Conservation (phyloP, 441 rosid genomes). For the Syzygium malaccense region DNA sequence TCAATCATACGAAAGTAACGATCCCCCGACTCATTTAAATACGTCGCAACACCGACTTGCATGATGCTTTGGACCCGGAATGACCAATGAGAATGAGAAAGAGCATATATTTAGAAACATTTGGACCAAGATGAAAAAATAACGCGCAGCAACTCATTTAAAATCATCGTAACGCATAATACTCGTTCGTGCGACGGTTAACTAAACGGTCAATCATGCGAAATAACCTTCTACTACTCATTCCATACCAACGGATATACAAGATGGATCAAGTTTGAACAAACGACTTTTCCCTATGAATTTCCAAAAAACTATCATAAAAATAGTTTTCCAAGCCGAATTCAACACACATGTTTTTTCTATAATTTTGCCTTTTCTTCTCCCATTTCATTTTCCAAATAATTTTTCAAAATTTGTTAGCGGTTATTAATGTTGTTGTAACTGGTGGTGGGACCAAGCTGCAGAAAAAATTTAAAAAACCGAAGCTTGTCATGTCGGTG, state of each 20-base stretch:
- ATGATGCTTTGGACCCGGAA: not conserved
- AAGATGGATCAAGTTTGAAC: not conserved
- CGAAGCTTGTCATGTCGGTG: not conserved
- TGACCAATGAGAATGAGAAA: not conserved
- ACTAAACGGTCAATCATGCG: not conserved
- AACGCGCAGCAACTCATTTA: fast-evolving
- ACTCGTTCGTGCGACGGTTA: fast-evolving
- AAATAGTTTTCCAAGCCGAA: not conserved
- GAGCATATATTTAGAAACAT: not conserved
- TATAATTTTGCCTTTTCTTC: not conserved
- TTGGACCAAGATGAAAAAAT: not conserved
- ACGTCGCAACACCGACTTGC: not conserved
- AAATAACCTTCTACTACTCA: not conserved
- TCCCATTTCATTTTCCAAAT: not conserved
- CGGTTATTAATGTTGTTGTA: not conserved
- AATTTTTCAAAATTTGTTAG: not conserved
- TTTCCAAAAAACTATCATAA: not conserved
- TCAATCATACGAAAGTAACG: not conserved
- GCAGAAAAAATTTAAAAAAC: not conserved
- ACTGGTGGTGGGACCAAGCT: not conserved
- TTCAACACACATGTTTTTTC: not conserved
- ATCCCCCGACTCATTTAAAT: not conserved
- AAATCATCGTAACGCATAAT: not conserved
- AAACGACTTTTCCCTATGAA: not conserved
- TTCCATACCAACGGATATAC: not conserved